Evolutionary conservation across 2,329 filamentous ascomycete genomes (phyloP).

Genomic region (Arthrobotrys sphaeroides): DNA sequence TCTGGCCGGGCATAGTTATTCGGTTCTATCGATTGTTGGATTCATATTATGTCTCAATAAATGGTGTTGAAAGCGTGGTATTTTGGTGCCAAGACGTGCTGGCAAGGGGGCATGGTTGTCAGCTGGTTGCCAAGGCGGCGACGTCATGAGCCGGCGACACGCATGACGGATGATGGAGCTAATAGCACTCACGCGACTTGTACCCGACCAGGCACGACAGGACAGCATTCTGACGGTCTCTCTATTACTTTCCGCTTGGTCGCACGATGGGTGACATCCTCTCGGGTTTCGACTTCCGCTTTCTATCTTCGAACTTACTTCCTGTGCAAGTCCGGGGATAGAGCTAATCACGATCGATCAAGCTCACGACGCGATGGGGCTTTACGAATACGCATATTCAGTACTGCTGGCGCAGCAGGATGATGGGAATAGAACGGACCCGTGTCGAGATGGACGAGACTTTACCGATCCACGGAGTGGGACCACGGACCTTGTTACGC

Average conservation of each 20-base stretch:
- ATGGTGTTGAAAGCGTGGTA: not conserved
- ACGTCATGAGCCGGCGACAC: constrained; percentile 43
- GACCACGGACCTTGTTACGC: constrained; percentile 65
- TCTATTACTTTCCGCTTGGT: not conserved
- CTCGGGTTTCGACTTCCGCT: not conserved
- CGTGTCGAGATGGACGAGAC: constrained; percentile 56
- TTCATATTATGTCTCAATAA: too few species aligned
- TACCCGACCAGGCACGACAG: not conserved
- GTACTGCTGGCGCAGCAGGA: constrained; percentile 36
- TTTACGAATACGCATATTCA: constrained; percentile 52
- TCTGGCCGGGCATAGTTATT: not conserved
- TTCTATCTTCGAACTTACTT: constrained; percentile 5
- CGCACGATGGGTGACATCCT: constrained; percentile 30
- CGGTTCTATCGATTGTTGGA: too few species aligned
- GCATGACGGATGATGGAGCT: constrained; percentile 28
- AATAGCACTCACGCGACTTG: constrained; percentile 39
- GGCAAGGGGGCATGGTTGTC: constrained; percentile 1
- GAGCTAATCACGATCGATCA: not conserved
- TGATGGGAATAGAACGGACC: constrained; percentile 18
- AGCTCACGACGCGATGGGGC: constrained; percentile 20
- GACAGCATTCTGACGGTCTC: constrained; percentile 5
- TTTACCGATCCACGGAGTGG: constrained; percentile 59
- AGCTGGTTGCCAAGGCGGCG: constrained; percentile 28
- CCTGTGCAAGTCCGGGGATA: not conserved
- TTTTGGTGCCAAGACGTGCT: constrained; percentile 20